phyloP scores from a whole-genome alignment of 73 alveolate genomes.

The Symbiodinium natans region DNA sequence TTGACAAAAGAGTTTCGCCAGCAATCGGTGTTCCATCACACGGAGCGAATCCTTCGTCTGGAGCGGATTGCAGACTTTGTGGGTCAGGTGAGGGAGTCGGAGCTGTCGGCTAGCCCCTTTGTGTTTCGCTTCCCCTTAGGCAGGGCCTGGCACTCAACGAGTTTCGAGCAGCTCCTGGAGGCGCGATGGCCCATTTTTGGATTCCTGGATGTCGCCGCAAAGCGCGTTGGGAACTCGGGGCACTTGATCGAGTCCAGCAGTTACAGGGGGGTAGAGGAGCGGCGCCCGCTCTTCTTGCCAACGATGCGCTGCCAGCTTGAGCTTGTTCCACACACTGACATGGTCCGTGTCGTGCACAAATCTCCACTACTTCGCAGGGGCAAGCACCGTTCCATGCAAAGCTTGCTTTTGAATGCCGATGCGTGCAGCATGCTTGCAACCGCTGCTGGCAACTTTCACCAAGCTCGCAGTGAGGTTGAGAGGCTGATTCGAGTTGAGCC shows the following conservation, averaged over 20 bases:
- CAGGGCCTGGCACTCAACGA: slow-evolving; percentile 28
- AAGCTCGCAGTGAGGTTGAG: slow-evolving; percentile 11
- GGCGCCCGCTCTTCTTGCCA: slow-evolving; percentile 50
- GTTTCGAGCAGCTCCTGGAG: slow-evolving; percentile 50
- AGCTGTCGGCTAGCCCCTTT: not conserved
- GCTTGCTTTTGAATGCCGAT: slow-evolving; percentile 33
- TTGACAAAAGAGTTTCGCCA: slow-evolving; percentile 27
- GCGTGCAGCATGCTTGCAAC: slow-evolving; percentile 33
- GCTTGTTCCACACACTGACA: not conserved
- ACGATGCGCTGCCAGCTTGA: slow-evolving; percentile 28
- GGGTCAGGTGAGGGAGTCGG: slow-evolving; percentile 27
- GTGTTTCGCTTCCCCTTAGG: slow-evolving; percentile 33
- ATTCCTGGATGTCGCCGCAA: not conserved
- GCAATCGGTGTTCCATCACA: slow-evolving; percentile 38
- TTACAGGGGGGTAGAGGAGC: not conserved
- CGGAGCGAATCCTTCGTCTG: not conserved
- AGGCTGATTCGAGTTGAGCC: not conserved
- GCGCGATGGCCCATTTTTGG: slow-evolving; percentile 85
- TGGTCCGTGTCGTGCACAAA: slow-evolving; percentile 6
- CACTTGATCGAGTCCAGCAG: not conserved
- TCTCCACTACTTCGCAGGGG: not conserved
- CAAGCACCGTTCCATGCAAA: not conserved
- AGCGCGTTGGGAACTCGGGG: slow-evolving; percentile 2
- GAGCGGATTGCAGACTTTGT: not conserved
- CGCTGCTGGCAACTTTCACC: slow-evolving; percentile 51